Conservation (phyloP, 169 alveolate genomes). For the Plasmodium relictum region DNA sequence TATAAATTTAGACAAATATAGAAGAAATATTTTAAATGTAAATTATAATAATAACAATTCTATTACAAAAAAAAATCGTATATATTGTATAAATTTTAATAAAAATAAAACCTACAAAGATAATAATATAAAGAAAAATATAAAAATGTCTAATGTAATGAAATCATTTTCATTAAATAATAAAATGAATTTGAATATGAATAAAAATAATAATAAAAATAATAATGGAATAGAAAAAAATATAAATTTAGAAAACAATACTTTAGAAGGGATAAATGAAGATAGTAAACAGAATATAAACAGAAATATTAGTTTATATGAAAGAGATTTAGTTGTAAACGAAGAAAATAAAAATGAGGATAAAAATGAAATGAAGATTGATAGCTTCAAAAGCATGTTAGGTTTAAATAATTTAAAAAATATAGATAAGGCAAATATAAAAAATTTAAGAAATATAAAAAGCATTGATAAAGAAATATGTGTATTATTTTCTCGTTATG, state of each 20-base stretch:
- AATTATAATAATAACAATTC: conserved; percentile 57
- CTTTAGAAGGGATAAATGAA: background rate
- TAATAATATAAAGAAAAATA: conserved; percentile 7
- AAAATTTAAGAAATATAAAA: conserved; percentile 19
- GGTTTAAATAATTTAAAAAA: background rate
- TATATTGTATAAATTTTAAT: conserved; percentile 52
- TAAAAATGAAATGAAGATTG: background rate
- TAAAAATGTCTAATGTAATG: background rate
- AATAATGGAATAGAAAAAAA: background rate
- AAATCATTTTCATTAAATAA: background rate
- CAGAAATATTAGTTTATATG: background rate
- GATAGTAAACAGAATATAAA: background rate
- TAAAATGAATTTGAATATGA: background rate
- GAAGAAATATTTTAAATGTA: conserved; percentile 54
- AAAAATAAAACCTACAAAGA: conserved; percentile 25
- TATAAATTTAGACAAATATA: conserved; percentile 53
- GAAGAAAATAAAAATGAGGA: background rate
- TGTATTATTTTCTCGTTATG: conserved; percentile 62
- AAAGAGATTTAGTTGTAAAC: background rate
- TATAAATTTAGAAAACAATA: background rate
- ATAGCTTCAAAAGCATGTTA: background rate
- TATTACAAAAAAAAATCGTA: conserved; percentile 14
- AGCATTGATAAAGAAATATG: conserved; percentile 53
- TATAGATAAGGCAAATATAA: background rate
- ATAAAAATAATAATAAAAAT: background rate